Percentiles rank a stretch among this genome's conserved stretches.
Conservation (phyloP, 2,329 filamentous ascomycete genomes). For the Sphaerulina musiva region DNA sequence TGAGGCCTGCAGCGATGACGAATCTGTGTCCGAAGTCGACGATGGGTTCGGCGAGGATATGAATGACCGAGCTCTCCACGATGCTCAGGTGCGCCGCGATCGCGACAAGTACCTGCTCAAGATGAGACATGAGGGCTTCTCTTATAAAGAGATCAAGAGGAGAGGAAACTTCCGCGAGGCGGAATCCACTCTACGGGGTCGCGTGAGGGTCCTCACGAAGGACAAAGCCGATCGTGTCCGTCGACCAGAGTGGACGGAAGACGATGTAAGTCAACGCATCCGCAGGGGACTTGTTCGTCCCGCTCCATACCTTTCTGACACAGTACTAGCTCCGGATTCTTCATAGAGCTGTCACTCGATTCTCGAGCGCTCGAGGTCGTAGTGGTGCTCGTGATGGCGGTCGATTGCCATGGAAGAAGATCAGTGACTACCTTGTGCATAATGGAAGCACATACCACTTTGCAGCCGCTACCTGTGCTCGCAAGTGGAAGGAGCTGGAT, state of each 20-base stretch:
- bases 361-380: constrained; percentile 6
- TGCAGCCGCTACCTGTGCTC: constrained; percentile 56
- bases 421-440: constrained; percentile 48
- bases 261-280: constrained; percentile 52
- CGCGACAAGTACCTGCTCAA: constrained; percentile 42
- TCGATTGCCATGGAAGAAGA: constrained; percentile 53
- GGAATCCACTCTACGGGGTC: constrained; percentile 66
- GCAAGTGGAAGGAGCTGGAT: constrained; percentile 51
- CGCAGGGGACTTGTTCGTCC: background rate
- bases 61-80: constrained; percentile 17
- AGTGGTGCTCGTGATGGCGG: constrained; percentile 3
- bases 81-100: constrained; percentile 17
- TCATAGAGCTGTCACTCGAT: constrained; percentile 19
- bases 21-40: constrained; percentile 2
- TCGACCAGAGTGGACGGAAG: constrained; percentile 56
- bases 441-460: constrained; percentile 54
- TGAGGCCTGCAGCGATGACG: constrained; percentile 4
- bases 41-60: constrained; percentile 8
- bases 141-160: constrained; percentile 58
- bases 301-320: background rate
- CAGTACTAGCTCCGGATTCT: constrained; percentile 29
- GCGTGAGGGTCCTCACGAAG: constrained; percentile 61
- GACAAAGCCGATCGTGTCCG: constrained; percentile 55
- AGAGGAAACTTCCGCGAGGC: constrained; percentile 54
- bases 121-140: constrained; percentile 51